phyloP scores from a whole-genome alignment of 768 basidiomycete genomes.

The Strobilomyces dryophilus region DNA sequence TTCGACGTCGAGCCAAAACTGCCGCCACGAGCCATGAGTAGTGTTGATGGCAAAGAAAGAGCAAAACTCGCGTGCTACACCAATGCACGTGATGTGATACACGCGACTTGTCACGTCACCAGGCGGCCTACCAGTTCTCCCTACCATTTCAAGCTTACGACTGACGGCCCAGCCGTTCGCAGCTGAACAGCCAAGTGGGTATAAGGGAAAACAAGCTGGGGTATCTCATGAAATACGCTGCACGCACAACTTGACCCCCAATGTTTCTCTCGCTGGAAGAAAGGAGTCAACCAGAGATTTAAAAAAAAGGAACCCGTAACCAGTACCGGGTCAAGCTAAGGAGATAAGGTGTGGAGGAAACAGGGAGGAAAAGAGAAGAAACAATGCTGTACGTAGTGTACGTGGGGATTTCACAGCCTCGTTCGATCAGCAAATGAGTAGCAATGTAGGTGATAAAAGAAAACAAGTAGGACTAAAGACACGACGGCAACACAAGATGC shows the following conservation, averaged over 20 bases:
- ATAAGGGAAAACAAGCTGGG: conserved; percentile 14
- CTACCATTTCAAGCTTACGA: not conserved
- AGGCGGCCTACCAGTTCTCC: not conserved
- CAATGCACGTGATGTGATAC: conserved; percentile 22
- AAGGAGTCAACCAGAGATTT: conserved; percentile 1
- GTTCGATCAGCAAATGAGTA: conserved; percentile 12
- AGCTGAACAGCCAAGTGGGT: not conserved
- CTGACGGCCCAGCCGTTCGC: not conserved
- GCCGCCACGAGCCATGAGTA: conserved; percentile 41
- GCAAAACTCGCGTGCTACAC: conserved; percentile 7
- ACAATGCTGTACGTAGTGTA: conserved; percentile 3
- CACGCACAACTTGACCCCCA: conserved; percentile 8
- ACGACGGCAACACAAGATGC: conserved; percentile 8
- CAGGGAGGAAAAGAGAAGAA: conserved; percentile 1
- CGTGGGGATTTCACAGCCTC: conserved; percentile 1
- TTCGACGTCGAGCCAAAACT: conserved; percentile 55
- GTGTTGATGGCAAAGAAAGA: not conserved
- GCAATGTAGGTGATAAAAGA: conserved; percentile 10
- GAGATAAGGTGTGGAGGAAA: not conserved
- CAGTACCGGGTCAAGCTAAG: conserved; percentile 14
- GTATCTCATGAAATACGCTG: conserved; percentile 24
- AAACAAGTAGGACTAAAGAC: not conserved
- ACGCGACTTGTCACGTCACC: conserved; percentile 26
- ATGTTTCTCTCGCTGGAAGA: conserved; percentile 1
- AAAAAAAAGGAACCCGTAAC: conserved; percentile 20